Percentiles rank a stretch among this genome's conserved stretches.
These are phyloP conservation scores for Cutaneotrichosporon sp. DNA, from an alignment of 1,284 basidiomycete genomes.

Conservation along the genomic window DNA sequence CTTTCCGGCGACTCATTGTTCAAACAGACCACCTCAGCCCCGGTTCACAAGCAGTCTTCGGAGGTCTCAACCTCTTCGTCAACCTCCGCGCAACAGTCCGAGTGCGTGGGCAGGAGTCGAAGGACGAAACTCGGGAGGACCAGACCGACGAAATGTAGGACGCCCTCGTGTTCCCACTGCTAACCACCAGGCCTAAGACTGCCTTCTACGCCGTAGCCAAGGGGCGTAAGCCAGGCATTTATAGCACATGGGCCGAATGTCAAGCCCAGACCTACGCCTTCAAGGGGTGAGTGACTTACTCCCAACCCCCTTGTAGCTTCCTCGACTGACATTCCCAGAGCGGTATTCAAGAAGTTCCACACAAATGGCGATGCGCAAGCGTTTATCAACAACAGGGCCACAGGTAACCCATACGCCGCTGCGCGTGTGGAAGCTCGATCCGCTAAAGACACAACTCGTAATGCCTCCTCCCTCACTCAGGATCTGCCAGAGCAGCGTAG, in stretches of 20 bases:
- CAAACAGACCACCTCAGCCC: not conserved
- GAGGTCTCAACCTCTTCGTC: not conserved
- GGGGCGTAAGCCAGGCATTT: constrained; percentile 40
- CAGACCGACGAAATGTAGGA: not conserved
- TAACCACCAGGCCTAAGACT: constrained; percentile 37
- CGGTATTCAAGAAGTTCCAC: constrained; percentile 45
- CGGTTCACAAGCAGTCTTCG: not conserved
- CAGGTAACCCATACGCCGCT: not conserved
- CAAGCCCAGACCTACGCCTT: constrained; percentile 43
- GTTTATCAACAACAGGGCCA: constrained; percentile 13
- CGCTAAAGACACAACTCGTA: not conserved
- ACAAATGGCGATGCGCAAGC: constrained; percentile 26
- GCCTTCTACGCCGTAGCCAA: constrained; percentile 42
- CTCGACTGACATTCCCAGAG: constrained; percentile 21
- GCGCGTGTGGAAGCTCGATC: not conserved
- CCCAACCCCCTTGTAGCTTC: not conserved
- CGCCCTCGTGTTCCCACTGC: not conserved
- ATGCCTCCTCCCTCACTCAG: no score
- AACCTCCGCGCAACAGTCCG: not conserved
- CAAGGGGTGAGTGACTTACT: constrained; percentile 24
- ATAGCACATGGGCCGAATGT: constrained; percentile 42
- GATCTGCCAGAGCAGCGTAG: not conserved
- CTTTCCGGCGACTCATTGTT: not conserved
- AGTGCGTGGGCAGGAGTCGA: not conserved
- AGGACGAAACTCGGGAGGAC: not conserved